These are phyloP conservation scores for Albizia julibrissin DNA, from an alignment of 306 rosid species.

Conservation along the genomic window DNA sequence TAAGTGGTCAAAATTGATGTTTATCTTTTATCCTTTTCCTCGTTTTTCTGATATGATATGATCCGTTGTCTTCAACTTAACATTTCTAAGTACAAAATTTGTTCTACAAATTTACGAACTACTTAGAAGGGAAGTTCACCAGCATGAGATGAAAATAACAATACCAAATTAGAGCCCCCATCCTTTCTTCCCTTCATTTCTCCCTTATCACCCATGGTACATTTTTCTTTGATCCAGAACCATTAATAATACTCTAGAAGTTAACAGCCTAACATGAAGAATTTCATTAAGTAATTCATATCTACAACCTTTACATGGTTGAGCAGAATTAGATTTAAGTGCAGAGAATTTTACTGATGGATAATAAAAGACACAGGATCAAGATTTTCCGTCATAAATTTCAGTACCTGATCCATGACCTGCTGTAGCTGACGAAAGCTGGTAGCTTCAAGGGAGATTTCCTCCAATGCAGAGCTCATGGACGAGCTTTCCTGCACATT, in stretches of 20 bases:
- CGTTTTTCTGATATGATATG: not conserved
- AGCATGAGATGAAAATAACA: not conserved
- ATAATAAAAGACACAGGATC: not conserved
- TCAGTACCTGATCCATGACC: slow-evolving; percentile 63
- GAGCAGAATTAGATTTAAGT: slow-evolving; percentile 15
- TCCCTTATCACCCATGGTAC: slow-evolving; percentile 19
- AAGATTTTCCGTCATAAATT: not conserved
- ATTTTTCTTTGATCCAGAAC: slow-evolving; percentile 14
- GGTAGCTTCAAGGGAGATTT: slow-evolving; percentile 62
- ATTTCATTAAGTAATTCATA: slow-evolving; percentile 19
- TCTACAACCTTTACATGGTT: slow-evolving; percentile 21
- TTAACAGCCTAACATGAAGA: not conserved
- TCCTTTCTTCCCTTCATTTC: not conserved
- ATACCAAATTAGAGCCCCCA: not conserved
- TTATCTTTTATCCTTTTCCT: not conserved
- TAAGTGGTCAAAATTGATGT: not conserved
- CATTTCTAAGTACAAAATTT: not conserved
- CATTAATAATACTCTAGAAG: slow-evolving; percentile 2
- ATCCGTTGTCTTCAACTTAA: not conserved
- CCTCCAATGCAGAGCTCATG: slow-evolving; percentile 51
- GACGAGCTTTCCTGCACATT: slow-evolving; percentile 57
- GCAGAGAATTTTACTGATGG: slow-evolving; percentile 28
- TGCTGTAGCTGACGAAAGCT: slow-evolving; percentile 70
- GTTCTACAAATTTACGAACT: not conserved
- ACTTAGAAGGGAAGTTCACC: not conserved